Base-by-base conservation (phyloP, 345 rosid genomes). In the Rhodamnia rubescens region DNA sequence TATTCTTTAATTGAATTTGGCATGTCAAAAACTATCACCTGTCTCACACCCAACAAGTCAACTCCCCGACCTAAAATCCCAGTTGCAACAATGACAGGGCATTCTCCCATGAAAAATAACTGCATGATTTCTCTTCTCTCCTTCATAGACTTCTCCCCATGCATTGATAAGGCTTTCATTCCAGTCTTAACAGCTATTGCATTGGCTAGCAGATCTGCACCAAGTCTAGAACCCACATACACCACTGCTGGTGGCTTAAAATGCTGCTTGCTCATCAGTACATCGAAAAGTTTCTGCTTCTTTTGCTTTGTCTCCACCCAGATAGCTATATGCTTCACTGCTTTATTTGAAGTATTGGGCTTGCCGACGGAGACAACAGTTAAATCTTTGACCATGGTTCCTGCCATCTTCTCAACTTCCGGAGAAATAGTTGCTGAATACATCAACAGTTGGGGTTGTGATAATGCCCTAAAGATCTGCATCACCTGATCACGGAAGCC, bases 251-350 rank as follows among this genome's bases (percentile, higher is more conserved):
- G 98, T 61, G 98, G 98, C 82, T 44, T 84, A 89, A 94, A 97
- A 89, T 95, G 98, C 87, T 93, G 92, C 89, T 93, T 88, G 90
- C 98, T 95, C 85, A 29, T 91, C 89, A 95, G 87, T 85, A 97
- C 87, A 86, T 97, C 96, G 85, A 97, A 97, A 87, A 97, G 98
- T 90, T 97, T 97, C 85, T 95, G 95, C 92, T 97, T 97, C 93
- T 97, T 97, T 36, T 92, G 92, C 92, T 95, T 97, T 22, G 96
- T 86, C 88, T 95, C 98, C 81, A 94, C 98, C 99, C 99, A 97
- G 84, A 97, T 95, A 42, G 91, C 91, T 78, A 97, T 85, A 88
- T 97, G 96, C 89, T 92, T 94, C 90, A 94, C 95, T 82, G 95
- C 96, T 85, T 90, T 93, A 85, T 85, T 97, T 40, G 98, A 94